Conservation (phyloP, 176 grass and related monocot genomes). For the Juncus effusus region DNA sequence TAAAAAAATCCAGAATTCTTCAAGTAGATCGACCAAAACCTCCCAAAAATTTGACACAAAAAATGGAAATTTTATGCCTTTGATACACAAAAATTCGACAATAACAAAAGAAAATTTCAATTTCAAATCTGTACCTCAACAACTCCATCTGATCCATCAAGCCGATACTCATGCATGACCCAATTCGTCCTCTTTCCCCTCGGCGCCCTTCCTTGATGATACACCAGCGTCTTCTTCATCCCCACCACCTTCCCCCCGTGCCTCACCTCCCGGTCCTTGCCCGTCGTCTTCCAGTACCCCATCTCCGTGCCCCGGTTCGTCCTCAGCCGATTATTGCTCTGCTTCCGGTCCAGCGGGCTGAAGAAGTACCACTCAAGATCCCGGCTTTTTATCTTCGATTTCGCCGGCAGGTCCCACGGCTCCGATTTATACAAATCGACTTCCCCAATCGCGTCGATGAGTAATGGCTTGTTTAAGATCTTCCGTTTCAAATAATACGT, state of each 20-base stretch:
- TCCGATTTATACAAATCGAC: conserved; percentile 88
- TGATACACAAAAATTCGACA: too few relatives aligned
- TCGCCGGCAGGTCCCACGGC: conserved; percentile 76
- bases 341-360: conserved; percentile 90
- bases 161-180: conserved; percentile 99
- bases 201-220: conserved; percentile 70
- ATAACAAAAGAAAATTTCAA: too few relatives aligned
- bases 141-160: conserved; percentile 45
- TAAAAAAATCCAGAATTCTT: too few relatives aligned
- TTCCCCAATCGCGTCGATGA: conserved; percentile 80
- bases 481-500: conserved; percentile 93
- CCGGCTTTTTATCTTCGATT: conserved; percentile 65
- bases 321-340: conserved; percentile 64
- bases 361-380: conserved; percentile 99
- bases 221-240: conserved; percentile 98
- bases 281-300: conserved; percentile 98
- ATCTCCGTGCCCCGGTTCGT: conserved; percentile 68
- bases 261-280: conserved; percentile 78
- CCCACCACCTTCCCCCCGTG: conserved; percentile 47
- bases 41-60: too few relatives aligned
- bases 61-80: too few relatives aligned
- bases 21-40: too few relatives aligned
- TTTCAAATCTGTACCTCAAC: conserved; percentile 7
- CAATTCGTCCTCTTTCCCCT: conserved; percentile 89
- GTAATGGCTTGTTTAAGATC: conserved; percentile 53